Percentiles rank a stretch among this genome's conserved stretches.
phyloP scores from a whole-genome alignment of 2,329 filamentous ascomycete species.

The Ceratocystis smalleyi region DNA sequence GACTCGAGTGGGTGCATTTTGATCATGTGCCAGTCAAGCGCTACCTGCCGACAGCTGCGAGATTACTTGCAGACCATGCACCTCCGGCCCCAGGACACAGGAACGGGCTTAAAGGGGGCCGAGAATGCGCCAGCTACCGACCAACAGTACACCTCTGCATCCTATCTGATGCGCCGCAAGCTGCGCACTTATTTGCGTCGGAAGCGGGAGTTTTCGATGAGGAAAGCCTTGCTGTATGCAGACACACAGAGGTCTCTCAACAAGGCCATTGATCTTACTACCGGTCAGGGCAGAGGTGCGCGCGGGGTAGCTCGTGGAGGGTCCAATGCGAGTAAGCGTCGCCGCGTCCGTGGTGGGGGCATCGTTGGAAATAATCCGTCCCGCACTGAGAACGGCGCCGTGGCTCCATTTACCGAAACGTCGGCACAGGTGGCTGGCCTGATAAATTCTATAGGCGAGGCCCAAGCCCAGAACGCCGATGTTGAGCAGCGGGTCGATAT shows the following conservation, averaged over 20 bases:
- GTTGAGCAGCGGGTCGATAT: constrained; percentile 61
- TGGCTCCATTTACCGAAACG: background rate
- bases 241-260: constrained; percentile 67
- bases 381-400: constrained; percentile 36
- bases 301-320: background rate
- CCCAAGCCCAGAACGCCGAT: constrained; percentile 29
- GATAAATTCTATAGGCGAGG: background rate
- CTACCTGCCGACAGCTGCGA: constrained; percentile 72
- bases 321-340: constrained; percentile 55
- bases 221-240: constrained; percentile 62
- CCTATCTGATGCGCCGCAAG: constrained; percentile 79
- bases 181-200: constrained; percentile 76
- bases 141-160: constrained; percentile 48
- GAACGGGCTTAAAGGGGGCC: constrained; percentile 24
- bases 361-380: constrained; percentile 37
- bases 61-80: constrained; percentile 90
- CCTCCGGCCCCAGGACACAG: constrained; percentile 41
- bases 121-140: constrained; percentile 23
- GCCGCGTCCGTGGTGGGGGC: constrained; percentile 68
- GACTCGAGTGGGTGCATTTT: constrained; percentile 84
- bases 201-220: constrained; percentile 77
- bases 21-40: constrained; percentile 85
- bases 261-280: constrained; percentile 39
- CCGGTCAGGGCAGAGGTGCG: constrained; percentile 38
- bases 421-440: constrained; percentile 1